These are phyloP conservation scores for Cordyceps cateniannulata DNA, from an alignment of 2,329 filamentous ascomycete species.

Conservation along the genomic window DNA sequence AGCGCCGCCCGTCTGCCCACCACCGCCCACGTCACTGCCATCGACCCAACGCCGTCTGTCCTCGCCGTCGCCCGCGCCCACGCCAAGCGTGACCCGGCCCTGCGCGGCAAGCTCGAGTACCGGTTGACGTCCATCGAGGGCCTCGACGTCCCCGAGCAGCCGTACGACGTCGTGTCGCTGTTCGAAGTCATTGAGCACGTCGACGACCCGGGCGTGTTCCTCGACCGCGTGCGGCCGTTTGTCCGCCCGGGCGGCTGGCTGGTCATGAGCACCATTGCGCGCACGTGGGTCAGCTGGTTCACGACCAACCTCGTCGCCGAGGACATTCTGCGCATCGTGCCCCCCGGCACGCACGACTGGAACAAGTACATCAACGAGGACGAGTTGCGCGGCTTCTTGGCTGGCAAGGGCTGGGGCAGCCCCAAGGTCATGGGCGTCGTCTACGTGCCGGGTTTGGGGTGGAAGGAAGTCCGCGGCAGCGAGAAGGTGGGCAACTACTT, in stretches of 20 bases:
- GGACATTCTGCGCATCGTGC: constrained; percentile 79
- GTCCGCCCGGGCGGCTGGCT: constrained; percentile 91
- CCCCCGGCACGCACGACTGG: constrained; percentile 93
- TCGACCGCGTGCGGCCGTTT: constrained; percentile 64
- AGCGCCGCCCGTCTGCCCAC: constrained; percentile 63
- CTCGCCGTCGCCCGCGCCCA: constrained; percentile 71
- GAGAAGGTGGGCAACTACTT: constrained; percentile 95
- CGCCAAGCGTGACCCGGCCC: constrained; percentile 63
- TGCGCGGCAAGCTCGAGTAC: constrained; percentile 63
- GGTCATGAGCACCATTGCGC: constrained; percentile 83
- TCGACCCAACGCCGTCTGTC: constrained; percentile 71
- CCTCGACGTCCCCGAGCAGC: constrained; percentile 40
- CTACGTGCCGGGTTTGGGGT: constrained; percentile 85
- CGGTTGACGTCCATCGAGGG: constrained; percentile 71
- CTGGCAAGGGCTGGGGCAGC: constrained; percentile 50
- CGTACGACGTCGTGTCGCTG: constrained; percentile 74
- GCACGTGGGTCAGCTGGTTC: constrained; percentile 82
- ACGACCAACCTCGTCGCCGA: constrained; percentile 92
- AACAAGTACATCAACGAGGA: constrained; percentile 85
- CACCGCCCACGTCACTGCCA: constrained; percentile 61
- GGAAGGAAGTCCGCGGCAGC: constrained; percentile 74
- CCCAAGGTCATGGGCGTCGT: constrained; percentile 70
- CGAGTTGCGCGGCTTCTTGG: constrained; percentile 59
- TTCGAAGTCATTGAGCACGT: constrained; percentile 98
- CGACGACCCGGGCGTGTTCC: constrained; percentile 65